These are phyloP conservation scores for Perkinsus marinus DNA, from an alignment of 169 alveolate genomes.

Conservation along the genomic window DNA sequence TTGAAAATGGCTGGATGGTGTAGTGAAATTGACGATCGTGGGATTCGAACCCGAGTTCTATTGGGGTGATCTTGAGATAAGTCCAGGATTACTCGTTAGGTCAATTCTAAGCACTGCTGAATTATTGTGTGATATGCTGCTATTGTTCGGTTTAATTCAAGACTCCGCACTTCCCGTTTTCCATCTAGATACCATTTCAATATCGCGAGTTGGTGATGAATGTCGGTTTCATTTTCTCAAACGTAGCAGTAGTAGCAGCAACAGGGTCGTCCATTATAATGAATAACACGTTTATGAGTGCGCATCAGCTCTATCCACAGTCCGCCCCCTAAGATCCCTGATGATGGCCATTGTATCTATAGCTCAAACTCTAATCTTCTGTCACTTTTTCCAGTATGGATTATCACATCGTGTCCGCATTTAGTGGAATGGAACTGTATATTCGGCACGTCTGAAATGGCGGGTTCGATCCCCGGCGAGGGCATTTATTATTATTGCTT, in stretches of 20 bases:
- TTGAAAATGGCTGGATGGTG: not conserved
- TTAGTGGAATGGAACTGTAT: not conserved
- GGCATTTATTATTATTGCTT: not conserved
- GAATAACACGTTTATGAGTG: not conserved
- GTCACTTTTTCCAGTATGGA: not conserved
- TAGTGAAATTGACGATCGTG: no score
- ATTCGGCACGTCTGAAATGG: not conserved
- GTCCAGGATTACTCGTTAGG: no score
- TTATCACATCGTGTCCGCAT: no score
- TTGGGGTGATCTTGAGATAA: no score
- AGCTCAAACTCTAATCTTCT: not conserved
- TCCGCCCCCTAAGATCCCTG: not conserved
- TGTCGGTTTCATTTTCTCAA: not conserved
- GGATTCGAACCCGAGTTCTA: no score
- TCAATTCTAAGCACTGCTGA: no score
- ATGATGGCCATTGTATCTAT: not conserved
- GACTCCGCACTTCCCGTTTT: not conserved
- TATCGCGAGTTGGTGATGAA: not conserved
- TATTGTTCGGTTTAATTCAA: no score
- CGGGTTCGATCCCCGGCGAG: not conserved
- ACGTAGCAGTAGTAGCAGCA: not conserved
- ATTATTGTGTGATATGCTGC: no score
- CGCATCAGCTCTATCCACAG: not conserved
- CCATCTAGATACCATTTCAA: not conserved
- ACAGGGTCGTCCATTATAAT: not conserved